These are phyloP conservation scores for Eimeria tenella DNA, from an alignment of 169 alveolate genomes.

Conservation along the genomic window DNA sequence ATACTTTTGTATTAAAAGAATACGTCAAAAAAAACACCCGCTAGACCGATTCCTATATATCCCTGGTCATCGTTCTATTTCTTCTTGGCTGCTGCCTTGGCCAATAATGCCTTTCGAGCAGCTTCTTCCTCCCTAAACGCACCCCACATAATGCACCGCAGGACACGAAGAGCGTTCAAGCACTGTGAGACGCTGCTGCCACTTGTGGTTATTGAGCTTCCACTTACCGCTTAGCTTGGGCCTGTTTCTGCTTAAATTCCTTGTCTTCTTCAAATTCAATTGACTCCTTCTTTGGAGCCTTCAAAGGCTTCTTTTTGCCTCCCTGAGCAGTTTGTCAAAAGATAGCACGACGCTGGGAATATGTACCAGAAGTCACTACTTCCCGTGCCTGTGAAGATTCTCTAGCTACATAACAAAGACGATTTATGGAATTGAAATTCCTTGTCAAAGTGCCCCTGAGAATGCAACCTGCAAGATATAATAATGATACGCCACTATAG, in stretches of 20 bases:
- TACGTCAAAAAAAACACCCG: background rate
- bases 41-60: background rate
- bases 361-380: too few relatives aligned
- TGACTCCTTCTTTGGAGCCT: conserved; percentile 61
- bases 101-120: conserved; percentile 72
- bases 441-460: too few relatives aligned
- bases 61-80: background rate
- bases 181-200: too few relatives aligned
- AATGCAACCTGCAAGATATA: too few relatives aligned
- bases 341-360: background rate
- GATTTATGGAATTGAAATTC: too few relatives aligned
- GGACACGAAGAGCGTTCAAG: too few relatives aligned
- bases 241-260: conserved; percentile 74
- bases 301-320: conserved; percentile 78
- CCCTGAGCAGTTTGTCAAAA: conserved; percentile 21
- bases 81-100: conserved; percentile 77
- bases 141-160: background rate
- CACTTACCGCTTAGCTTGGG: conserved; percentile 58
- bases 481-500: too few relatives aligned
- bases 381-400: too few relatives aligned
- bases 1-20: background rate
- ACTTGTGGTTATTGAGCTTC: background rate
- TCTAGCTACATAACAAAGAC: too few relatives aligned
- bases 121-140: conserved; percentile 73
- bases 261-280: conserved; percentile 61